Evolutionary conservation across 768 basidiomycete genomes (phyloP).

Genomic region (Kwoniella pini): DNA sequence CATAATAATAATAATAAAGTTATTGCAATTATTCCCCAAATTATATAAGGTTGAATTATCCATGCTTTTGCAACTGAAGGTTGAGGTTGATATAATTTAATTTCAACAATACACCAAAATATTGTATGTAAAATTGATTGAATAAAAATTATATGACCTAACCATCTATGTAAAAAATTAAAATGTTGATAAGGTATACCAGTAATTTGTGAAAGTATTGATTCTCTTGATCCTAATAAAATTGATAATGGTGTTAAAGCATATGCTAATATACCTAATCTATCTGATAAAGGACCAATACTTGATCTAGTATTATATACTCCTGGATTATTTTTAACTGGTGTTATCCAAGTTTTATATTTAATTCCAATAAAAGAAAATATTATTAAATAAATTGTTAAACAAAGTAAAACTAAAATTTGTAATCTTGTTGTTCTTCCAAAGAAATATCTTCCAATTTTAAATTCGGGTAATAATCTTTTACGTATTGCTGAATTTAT

Average conservation of each 20-base stretch:
- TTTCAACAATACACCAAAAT: conserved; percentile 36
- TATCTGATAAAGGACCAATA: conserved; percentile 30
- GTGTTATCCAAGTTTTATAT: conserved; percentile 34
- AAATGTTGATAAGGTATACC: conserved; percentile 42
- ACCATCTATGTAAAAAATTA: conserved; percentile 41
- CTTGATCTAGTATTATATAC: conserved; percentile 33
- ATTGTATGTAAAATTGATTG: conserved; percentile 34
- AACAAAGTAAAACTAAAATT: conserved; percentile 15
- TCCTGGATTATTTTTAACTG: conserved; percentile 29
- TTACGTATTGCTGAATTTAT: conserved; percentile 10
- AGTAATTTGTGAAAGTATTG: conserved; percentile 32
- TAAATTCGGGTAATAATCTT: conserved; percentile 21
- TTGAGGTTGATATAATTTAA: conserved; percentile 37
- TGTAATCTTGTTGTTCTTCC: conserved; percentile 35
- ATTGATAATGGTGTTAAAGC: conserved; percentile 37
- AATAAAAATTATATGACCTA: conserved; percentile 37
- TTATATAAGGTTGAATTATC: conserved; percentile 32
- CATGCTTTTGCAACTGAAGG: conserved; percentile 20
- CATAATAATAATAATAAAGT: conserved; percentile 30
- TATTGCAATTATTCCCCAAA: conserved; percentile 37
- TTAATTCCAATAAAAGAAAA: conserved; percentile 35
- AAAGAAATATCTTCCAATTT: conserved; percentile 24
- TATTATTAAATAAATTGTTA: conserved; percentile 28
- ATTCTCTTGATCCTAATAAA: conserved; percentile 34
- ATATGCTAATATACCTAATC: conserved; percentile 37